Conservation (phyloP, 345 rosid species). For the Populus tremula region DNA sequence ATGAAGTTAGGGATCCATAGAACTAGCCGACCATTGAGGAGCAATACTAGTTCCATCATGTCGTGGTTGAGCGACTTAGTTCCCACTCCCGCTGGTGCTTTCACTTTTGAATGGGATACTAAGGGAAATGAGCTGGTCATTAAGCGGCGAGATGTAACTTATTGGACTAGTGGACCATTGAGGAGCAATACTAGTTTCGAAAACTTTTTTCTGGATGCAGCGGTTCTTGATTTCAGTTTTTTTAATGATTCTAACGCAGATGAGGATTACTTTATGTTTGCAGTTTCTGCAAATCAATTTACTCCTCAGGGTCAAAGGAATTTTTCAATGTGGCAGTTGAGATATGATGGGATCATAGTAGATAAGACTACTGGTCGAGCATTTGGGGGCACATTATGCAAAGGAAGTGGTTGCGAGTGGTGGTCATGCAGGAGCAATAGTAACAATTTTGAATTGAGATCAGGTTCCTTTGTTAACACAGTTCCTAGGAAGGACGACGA, state of each 20-base stretch:
- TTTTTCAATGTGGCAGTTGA: background rate
- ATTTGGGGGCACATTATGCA: background rate
- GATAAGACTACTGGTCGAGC: accelerated
- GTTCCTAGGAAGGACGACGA: too few relatives aligned
- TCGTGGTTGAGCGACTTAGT: background rate
- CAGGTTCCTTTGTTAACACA: too few relatives aligned
- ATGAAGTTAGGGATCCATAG: background rate
- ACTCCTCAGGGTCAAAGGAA: background rate
- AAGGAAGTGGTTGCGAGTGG: background rate
- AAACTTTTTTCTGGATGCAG: too few relatives aligned
- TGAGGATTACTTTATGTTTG: background rate
- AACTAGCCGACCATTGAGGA: too few relatives aligned
- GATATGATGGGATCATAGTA: background rate
- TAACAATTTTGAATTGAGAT: too few relatives aligned
- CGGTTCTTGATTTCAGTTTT: background rate
- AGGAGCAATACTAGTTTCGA: background rate
- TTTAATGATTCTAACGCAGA: background rate
- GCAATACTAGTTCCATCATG: background rate
- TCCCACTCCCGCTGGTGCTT: background rate
- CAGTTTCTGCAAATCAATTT: too few relatives aligned
- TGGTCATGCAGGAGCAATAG: background rate
- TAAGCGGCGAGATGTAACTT: background rate
- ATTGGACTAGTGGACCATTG: background rate
- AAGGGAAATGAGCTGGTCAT: background rate
- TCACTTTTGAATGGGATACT: background rate